These are phyloP conservation scores for Colletotrichum costaricense DNA, from an alignment of 2,329 filamentous ascomycete genomes.

Conservation along the genomic window DNA sequence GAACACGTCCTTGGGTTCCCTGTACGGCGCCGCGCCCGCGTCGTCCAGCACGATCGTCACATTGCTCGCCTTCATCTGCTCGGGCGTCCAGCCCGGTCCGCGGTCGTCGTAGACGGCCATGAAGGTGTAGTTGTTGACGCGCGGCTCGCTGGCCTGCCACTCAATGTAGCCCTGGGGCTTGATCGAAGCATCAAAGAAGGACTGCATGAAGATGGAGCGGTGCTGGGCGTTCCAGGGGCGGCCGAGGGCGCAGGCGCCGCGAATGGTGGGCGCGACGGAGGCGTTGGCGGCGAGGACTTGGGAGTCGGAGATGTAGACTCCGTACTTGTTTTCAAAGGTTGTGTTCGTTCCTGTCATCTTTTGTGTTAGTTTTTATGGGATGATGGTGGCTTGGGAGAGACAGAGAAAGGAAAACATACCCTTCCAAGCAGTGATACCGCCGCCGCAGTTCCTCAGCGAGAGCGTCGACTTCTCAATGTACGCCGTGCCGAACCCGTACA, in stretches of 20 bases:
- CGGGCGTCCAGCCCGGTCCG: slow-evolving; percentile 66
- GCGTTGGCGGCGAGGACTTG: slow-evolving; percentile 65
- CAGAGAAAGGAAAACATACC: slow-evolving; percentile 46
- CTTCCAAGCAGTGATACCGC: slow-evolving; percentile 78
- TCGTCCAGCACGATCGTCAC: slow-evolving; percentile 60
- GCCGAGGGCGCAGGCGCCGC: slow-evolving; percentile 66
- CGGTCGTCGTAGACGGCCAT: slow-evolving; percentile 66
- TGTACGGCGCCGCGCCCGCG: slow-evolving; percentile 42
- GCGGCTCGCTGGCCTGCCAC: slow-evolving; percentile 55
- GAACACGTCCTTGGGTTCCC: slow-evolving; percentile 30
- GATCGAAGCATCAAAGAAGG: slow-evolving; percentile 66
- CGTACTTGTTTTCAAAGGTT: slow-evolving; percentile 74
- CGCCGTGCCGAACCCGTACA: slow-evolving; percentile 75
- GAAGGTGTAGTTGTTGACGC: slow-evolving; percentile 59
- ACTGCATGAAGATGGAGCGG: slow-evolving; percentile 66
- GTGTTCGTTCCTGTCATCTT: slow-evolving; percentile 61
- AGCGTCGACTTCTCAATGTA: slow-evolving; percentile 68
- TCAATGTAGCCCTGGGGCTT: slow-evolving; percentile 64
- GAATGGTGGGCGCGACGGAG: slow-evolving; percentile 47
- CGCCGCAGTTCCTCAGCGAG: slow-evolving; percentile 69
- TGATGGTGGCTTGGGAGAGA: too few relatives aligned
- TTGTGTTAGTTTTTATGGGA: neutral
- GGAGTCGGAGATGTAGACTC: slow-evolving; percentile 71
- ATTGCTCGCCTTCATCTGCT: slow-evolving; percentile 50
- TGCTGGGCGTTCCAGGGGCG: slow-evolving; percentile 72